Evolutionary conservation across 208 protist genomes (phyloP), one percentile per base, ranked within the genome.

Genomic region (Acanthamoeba castellanii): DNA sequence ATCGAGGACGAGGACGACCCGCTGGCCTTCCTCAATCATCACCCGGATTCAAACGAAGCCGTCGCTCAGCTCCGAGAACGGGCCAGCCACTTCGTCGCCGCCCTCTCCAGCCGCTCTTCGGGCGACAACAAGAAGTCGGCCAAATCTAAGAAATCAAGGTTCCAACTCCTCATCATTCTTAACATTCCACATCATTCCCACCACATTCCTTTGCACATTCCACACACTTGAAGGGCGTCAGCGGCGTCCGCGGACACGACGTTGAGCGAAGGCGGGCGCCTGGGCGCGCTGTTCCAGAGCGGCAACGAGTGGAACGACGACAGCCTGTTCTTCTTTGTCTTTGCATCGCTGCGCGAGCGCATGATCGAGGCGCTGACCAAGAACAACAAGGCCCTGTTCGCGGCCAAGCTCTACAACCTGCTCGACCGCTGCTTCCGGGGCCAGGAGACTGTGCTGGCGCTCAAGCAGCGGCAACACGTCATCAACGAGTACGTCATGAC

Each of bases 251-350:
- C 70, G 32, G 85, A 92, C 34, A 66, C 64, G 27, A 22, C 42
- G 34, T 32, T 92, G 0, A 45, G 22, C 59, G 64, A 92, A 0
- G 85, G 85, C 59, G 32, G 59, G n/a, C 14, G 55, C 37, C 14
- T 74, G 32, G 59, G 59, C 13, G 59, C 85, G 59, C 85, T 92
- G 30, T 92, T 92, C 85, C 14, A n/a, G 37, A 8, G n/a, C 34
- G 64, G 85, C 85, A 92, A 92, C 64, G 85, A 92, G 45, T 92
- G 85, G 85, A 66, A 92, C 45, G 85, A 92, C 34, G 64, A 74
- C 34, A 47, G 16, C 45, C 57, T 76, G 85, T 92, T 92, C 85
- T 92, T 92, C 64, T 66, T 76, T 18, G 32, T 66, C 27, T 52
- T 92, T 13, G 85, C 27, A 3, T 18, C 45, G 32, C 14, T 55